Evolutionary conservation across 2,329 filamentous ascomycete species (phyloP).

Genomic region (Ceratocystiopsis minuta): DNA sequence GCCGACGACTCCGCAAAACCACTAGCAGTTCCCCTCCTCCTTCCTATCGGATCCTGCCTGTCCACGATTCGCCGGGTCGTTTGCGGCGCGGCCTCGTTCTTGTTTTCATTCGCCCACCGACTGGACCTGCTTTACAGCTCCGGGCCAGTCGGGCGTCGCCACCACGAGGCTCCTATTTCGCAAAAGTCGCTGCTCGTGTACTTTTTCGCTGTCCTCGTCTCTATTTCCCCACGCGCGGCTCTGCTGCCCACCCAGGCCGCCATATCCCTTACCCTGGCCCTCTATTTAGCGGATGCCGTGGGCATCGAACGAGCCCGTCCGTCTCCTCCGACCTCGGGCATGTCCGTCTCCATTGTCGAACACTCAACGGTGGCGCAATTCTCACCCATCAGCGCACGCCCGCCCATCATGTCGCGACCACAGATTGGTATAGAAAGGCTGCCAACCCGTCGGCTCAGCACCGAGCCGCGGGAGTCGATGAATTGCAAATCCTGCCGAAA

Average conservation of each 20-base stretch:
- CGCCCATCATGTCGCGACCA: constrained; percentile 47
- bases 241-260: no score
- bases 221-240: no score
- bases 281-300: no score
- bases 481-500: constrained; percentile 92
- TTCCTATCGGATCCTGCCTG: not conserved
- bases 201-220: no score
- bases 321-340: constrained; percentile 11
- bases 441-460: constrained; percentile 49
- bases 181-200: no score
- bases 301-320: not conserved
- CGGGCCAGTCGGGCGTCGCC: no score
- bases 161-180: no score
- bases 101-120: no score
- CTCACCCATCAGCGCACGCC: constrained; percentile 21
- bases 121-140: no score
- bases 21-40: constrained; percentile 1
- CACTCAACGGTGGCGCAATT: constrained; percentile 23
- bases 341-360: constrained; percentile 23
- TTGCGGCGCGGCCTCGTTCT: not conserved
- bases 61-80: not conserved
- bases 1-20: constrained; percentile 1
- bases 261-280: no score
- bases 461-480: constrained; percentile 75
- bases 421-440: constrained; percentile 69